Conservation (phyloP, 1,284 basidiomycete genomes). For the Ustilago shanxiensis region DNA sequence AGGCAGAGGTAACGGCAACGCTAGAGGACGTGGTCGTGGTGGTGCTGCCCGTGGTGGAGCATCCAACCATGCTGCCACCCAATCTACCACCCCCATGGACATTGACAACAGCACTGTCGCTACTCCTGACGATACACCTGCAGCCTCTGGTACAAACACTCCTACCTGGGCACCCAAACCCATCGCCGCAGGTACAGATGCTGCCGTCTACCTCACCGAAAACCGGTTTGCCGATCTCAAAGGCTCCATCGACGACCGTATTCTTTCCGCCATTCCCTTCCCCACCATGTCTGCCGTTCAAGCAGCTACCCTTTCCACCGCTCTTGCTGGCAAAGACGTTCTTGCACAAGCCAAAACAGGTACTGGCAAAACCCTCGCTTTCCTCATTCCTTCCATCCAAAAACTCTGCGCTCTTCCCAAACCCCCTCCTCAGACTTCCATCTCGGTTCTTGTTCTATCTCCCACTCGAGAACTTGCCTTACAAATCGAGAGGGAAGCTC, state of each 20-base stretch:
- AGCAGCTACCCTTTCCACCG: slow-evolving; percentile 72
- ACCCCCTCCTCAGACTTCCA: slow-evolving; percentile 44
- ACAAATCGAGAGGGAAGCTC: slow-evolving; percentile 69
- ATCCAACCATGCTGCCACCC: slow-evolving; percentile 23
- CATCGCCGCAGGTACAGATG: slow-evolving; percentile 30
- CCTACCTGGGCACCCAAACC: slow-evolving; percentile 31
- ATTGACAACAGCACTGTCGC: slow-evolving; percentile 71
- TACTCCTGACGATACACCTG: slow-evolving; percentile 42
- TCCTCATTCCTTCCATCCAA: slow-evolving; percentile 89
- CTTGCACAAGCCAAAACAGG: slow-evolving; percentile 90
- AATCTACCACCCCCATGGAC: slow-evolving; percentile 72
- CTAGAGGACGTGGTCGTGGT: slow-evolving; percentile 28
- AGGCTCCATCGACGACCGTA: slow-evolving; percentile 53
- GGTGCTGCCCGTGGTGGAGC: slow-evolving; percentile 45
- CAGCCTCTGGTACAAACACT: slow-evolving; percentile 27
- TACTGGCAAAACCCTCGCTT: slow-evolving; percentile 91
- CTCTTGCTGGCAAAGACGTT: slow-evolving; percentile 71
- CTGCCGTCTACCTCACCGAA: slow-evolving; percentile 47
- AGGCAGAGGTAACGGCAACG: slow-evolving; percentile 24
- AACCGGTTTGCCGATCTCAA: slow-evolving; percentile 46
- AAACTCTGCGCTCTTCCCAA: slow-evolving; percentile 57
- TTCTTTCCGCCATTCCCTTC: slow-evolving; percentile 68
- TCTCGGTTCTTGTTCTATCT: slow-evolving; percentile 71
- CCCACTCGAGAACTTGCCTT: slow-evolving; percentile 73
- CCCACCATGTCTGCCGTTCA: slow-evolving; percentile 72